A percentile compares a stretch with the other conserved stretches of the same genome.
phyloP scores from a whole-genome alignment of 2,329 filamentous ascomycete species.

The Talaromyces sp. region DNA sequence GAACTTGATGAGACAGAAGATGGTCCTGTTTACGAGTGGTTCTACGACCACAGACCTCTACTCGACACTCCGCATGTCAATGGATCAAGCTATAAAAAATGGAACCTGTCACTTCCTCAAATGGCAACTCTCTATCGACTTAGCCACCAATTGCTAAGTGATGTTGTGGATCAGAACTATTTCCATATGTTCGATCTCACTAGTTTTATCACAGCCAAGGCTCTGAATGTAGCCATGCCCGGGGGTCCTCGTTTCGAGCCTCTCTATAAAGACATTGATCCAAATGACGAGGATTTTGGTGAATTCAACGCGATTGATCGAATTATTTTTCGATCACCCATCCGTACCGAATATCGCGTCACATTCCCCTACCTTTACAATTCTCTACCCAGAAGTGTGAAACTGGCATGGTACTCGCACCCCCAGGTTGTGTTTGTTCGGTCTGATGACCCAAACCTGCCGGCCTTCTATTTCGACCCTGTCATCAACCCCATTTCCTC shows the following conservation, averaged over 20 bases:
- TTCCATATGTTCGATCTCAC: constrained; percentile 96
- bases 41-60: constrained; percentile 90
- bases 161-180: constrained; percentile 93
- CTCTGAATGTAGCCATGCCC: constrained; percentile 94
- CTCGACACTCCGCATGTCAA: constrained; percentile 91
- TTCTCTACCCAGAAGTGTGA: constrained; percentile 88
- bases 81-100: constrained; percentile 91
- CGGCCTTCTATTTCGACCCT: constrained; percentile 97
- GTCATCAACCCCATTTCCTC: constrained; percentile 97
- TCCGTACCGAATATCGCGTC: constrained; percentile 92
- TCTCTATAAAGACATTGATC: constrained; percentile 96
- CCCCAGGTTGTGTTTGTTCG: constrained; percentile 89
- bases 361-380: constrained; percentile 96
- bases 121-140: constrained; percentile 95
- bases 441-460: constrained; percentile 80
- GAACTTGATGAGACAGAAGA: constrained; percentile 94
- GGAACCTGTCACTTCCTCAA: constrained; percentile 88
- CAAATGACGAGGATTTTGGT: constrained; percentile 97
- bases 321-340: constrained; percentile 94
- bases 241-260: constrained; percentile 96
- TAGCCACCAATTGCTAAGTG: constrained; percentile 83
- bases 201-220: constrained; percentile 93
- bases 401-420: constrained; percentile 87
- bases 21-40: constrained; percentile 87
- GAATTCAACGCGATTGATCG: constrained; percentile 99